Evolutionary conservation across 2,329 filamentous ascomycete genomes (phyloP), one percentile per base, ranked within the genome.

Genomic region (Arthrobotrys sinensis): DNA sequence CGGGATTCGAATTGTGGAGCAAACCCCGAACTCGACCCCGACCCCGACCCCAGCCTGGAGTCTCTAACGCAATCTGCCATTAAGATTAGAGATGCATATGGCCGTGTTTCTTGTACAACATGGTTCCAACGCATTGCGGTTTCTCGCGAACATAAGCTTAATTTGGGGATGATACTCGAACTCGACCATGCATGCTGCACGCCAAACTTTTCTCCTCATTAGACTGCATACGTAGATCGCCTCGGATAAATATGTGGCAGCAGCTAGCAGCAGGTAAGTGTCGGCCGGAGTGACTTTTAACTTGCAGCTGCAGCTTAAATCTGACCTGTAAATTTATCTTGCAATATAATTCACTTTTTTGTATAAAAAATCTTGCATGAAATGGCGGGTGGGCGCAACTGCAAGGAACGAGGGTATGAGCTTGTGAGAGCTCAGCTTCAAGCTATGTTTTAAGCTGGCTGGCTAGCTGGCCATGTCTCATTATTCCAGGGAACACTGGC

Each of bases 331-430:
- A 60, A 43, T 24, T 43, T 40, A 60, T 43, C 36, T 60, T 28
- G 55, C 14, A 21, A 48, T 48, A 48, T 12, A 7, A 14, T 5
- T 1, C n/a, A 45, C 40, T 14, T 21, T 32, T 46, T 11, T 45
- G 11, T 45, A 16, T 12, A 63, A 16, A 64, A 45, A 48, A 66
- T 48, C 28, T 66, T 67, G 48, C 48, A 53, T 53, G 21, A 53
- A 21, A 52, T 12, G 28, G 45, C 32, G 55, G 55, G 55, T 43
- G 55, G 40, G 40, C 43, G 52, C 11, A 55, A 12, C 62, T 73
- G 69, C 69, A 65, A 73, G 69, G 69, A 55, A 72, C 68, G 53
- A 70, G 66, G 53, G 48, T 70, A 43, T 62, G 57, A 19, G 21
- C 57, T 45, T 45, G 38, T 46, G 38, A 63, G 66, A 71, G 67